Percentiles rank a stretch among this genome's conserved stretches.
Conservation (phyloP, 805 yeast species). For the Babjeviella inositovora region DNA sequence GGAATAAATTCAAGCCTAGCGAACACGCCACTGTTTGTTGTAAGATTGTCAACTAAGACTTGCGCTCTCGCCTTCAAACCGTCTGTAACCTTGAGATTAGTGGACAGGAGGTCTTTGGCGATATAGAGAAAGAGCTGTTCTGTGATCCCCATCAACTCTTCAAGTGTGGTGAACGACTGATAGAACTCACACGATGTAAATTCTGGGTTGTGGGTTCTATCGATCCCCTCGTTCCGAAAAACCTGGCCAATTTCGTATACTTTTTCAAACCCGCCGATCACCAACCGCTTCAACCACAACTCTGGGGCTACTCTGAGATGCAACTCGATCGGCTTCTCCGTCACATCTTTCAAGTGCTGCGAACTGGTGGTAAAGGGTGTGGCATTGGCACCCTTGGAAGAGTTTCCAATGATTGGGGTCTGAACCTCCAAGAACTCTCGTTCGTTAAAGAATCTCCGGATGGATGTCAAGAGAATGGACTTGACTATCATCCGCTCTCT, state of each 20-base stretch:
- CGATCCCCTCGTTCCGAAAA: slow-evolving; percentile 89
- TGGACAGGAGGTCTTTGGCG: slow-evolving; percentile 13
- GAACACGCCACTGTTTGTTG: slow-evolving; percentile 8
- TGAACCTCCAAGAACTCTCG: slow-evolving; percentile 65
- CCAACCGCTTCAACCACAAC: slow-evolving; percentile 74
- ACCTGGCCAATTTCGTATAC: slow-evolving; percentile 77
- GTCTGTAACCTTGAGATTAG: slow-evolving; percentile 2
- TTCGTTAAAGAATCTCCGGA: slow-evolving; percentile 39
- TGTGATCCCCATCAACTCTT: slow-evolving; percentile 49
- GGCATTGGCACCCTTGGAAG: slow-evolving; percentile 86
- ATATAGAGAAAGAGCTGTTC: slow-evolving; percentile 35
- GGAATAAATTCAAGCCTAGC: slow-evolving; percentile 47
- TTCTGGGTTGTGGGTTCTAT: slow-evolving; percentile 87
- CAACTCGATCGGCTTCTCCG: slow-evolving; percentile 13
- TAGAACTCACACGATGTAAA: slow-evolving; percentile 86
- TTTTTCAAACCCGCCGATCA: slow-evolving; percentile 73
- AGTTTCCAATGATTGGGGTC: slow-evolving; percentile 67
- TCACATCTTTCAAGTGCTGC: slow-evolving; percentile 15
- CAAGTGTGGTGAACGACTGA: slow-evolving; percentile 50
- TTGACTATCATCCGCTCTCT: slow-evolving; percentile 31
- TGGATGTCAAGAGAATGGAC: slow-evolving; percentile 30
- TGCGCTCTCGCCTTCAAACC: slow-evolving; percentile 5
- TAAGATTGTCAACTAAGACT: slow-evolving; percentile 4
- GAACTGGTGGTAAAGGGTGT: slow-evolving; percentile 58
- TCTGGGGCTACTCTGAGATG: slow-evolving; percentile 88